Evolutionary conservation across 768 basidiomycete species (phyloP), one percentile per base, ranked within the genome.

Genomic region (Mycena alexandri): DNA sequence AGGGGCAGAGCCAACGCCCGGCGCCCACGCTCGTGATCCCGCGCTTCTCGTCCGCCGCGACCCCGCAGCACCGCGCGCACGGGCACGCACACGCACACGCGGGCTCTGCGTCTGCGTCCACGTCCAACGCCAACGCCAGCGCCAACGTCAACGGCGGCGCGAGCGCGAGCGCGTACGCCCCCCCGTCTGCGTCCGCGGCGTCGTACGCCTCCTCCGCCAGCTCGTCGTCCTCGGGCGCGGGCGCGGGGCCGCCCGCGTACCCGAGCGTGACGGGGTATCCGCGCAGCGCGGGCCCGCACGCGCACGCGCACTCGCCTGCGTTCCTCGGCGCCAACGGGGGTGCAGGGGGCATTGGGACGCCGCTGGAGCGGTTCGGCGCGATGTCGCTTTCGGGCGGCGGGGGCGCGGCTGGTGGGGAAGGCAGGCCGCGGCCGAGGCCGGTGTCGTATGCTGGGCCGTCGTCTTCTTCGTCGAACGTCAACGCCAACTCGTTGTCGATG

Each of bases 1-100:
- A 47, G 51, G 22, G 22, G 24, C 50, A 51, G 46, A 5, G n/a
- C n/a, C 46, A 47, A n/a, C 47, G 61, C 5, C 67, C 61, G 12
- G 61, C 61, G 14, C 68, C 68, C 13, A 70, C 68, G 33, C 64
- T 70, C 25, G 68, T 70, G 33, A 70, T 70, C 55, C 68, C 68
- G 22, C 42, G 43, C 22, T 61, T 62, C 61, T 22, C 58, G 4
- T 52, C 58, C n/a, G 41, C 60, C 6, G 24, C 48, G 1, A 21
- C 59, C 2, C 25, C 50, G 34, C 33, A 33, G 33, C 25, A 10
- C 29, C 33, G 33, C 50, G 50, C 9, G 17, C 29, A n/a, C n/a
- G n/a, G n/a, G n/a, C n/a, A n/a, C n/a, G n/a, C n/a, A n/a, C n/a
- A n/a, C n/a, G n/a, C n/a, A n/a, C n/a, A n/a, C n/a, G n/a, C n/a